Evolutionary conservation across 768 basidiomycete genomes (phyloP), one percentile per base, ranked within the genome.

Genomic region (Mycena galericulata): DNA sequence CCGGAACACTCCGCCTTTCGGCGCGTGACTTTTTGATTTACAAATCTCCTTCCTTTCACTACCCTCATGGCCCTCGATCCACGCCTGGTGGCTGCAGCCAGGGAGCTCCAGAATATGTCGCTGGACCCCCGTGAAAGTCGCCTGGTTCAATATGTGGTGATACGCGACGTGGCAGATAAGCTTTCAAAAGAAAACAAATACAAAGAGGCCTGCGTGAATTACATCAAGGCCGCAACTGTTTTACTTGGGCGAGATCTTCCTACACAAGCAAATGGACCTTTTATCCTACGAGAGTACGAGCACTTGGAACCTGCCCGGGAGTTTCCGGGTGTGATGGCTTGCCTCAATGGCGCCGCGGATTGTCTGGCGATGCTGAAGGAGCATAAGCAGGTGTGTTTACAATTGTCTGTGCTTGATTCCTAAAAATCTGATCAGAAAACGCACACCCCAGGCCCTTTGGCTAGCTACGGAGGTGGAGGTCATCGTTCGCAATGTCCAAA

Each of bases 401-500:
- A 6, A 22, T n/a, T n/a, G n/a, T n/a, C 20, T 6, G 6, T 36
- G 34, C 6, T 36, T 22, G 24, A 10, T 30, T 24, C 12, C 15
- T 1, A 1, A 8, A 8, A 12, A 22, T 0, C 1, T 3, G n/a
- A 38, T 15, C 17, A 1, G n/a, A n/a, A n/a, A 45, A n/a, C 38
- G 22, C 22, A 51, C 24, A 53, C 12, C 2, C 14, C 22, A 81
- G 79, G 79, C 79, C 1, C 61, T 81, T n/a, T 73, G 73, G 24
- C 79, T 77, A 72, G 50, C 75, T 3, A 63, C 77, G 15, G 79
- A 81, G 62, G 72, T 77, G 2, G 59, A 74, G 32, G 71, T 77
- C 4, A 54, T 80, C 8, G 69, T 76, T 29, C 69, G 69, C 40
- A 75, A 77, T 30, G 64, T 73, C 0, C 73, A 74, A 14, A 74